phyloP scores from a whole-genome alignment of 2,329 filamentous ascomycete genomes.

The Alternaria postmessia region DNA sequence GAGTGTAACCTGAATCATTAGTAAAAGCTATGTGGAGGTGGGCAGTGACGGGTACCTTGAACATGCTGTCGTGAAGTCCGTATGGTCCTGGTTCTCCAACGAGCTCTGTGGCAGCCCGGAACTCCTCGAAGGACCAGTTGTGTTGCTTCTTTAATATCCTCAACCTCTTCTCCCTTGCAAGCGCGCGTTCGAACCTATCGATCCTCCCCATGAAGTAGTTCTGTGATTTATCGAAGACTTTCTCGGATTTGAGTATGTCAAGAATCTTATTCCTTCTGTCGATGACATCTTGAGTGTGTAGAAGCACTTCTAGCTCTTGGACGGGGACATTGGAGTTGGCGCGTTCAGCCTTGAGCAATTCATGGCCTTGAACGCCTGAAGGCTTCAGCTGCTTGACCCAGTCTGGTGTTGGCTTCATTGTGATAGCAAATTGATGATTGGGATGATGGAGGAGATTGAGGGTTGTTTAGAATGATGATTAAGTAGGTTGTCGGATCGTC shows the following conservation, averaged over 20 bases:
- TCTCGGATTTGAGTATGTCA: constrained; percentile 70
- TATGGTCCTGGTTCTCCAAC: constrained; percentile 78
- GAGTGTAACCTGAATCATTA: constrained; percentile 65
- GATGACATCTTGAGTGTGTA: constrained; percentile 72
- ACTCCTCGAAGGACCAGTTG: constrained; percentile 72
- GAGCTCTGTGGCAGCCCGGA: constrained; percentile 70
- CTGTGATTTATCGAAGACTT: constrained; percentile 78
- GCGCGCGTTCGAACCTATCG: constrained; percentile 72
- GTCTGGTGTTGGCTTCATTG: constrained; percentile 59
- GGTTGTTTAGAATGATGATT: constrained; percentile 12
- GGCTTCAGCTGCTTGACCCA: constrained; percentile 75
- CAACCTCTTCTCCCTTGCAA: constrained; percentile 75
- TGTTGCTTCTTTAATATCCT: constrained; percentile 71
- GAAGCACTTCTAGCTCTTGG: constrained; percentile 70
- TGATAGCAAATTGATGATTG: constrained; percentile 8
- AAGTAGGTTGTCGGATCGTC: constrained; percentile 15
- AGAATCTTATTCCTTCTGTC: constrained; percentile 68
- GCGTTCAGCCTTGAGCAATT: constrained; percentile 74
- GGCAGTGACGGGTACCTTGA: constrained; percentile 58
- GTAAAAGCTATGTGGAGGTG: neutral
- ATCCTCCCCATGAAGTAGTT: constrained; percentile 77
- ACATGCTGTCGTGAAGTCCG: constrained; percentile 75
- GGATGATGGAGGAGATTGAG: constrained; percentile 16
- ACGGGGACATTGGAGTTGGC: constrained; percentile 72
- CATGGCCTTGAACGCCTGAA: constrained; percentile 71